phyloP scores from a whole-genome alignment of 2,329 filamentous ascomycete species.

The Epichloe typhina region DNA sequence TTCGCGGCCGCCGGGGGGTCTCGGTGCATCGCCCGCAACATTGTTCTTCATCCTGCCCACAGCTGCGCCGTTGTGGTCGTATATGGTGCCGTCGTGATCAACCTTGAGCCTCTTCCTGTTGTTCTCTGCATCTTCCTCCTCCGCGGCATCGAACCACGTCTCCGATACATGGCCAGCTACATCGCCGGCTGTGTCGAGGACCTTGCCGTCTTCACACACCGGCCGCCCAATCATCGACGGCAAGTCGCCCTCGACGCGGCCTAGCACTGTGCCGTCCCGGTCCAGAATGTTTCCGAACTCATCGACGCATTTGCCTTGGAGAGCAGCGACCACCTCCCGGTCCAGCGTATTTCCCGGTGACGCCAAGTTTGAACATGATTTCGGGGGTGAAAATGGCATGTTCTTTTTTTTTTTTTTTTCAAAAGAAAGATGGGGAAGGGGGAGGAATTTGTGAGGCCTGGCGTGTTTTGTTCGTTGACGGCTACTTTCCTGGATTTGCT shows the following conservation, averaged over 20 bases:
- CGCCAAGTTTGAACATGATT: conserved; percentile 26
- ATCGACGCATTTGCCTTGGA: conserved; percentile 36
- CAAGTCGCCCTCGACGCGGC: conserved; percentile 38
- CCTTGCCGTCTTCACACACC: conserved; percentile 31
- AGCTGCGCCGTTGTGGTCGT: conserved; percentile 41
- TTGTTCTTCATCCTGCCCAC: conserved; percentile 46
- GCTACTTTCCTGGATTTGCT: neutral
- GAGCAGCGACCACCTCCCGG: conserved; percentile 21
- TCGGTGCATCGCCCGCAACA: neutral
- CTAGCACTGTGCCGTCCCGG: conserved; percentile 35
- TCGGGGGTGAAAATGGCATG: neutral
- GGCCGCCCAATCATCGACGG: conserved; percentile 39
- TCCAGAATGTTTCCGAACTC: conserved; percentile 42
- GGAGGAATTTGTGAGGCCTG: neutral
- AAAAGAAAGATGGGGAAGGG: too few relatives aligned
- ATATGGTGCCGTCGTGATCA: conserved; percentile 43
- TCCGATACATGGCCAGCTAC: conserved; percentile 63
- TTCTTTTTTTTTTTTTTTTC: neutral
- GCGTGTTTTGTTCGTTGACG: neutral
- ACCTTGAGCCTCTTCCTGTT: conserved; percentile 40
- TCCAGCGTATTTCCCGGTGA: conserved; percentile 18
- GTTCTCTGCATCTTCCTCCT: neutral
- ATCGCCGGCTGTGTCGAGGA: conserved; percentile 67
- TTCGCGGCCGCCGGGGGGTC: neutral
- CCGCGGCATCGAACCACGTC: conserved; percentile 10